Evolutionary conservation across 805 yeast species (phyloP), one percentile per base, ranked within the genome.

Genomic region (Hanseniaspora lachancei): DNA sequence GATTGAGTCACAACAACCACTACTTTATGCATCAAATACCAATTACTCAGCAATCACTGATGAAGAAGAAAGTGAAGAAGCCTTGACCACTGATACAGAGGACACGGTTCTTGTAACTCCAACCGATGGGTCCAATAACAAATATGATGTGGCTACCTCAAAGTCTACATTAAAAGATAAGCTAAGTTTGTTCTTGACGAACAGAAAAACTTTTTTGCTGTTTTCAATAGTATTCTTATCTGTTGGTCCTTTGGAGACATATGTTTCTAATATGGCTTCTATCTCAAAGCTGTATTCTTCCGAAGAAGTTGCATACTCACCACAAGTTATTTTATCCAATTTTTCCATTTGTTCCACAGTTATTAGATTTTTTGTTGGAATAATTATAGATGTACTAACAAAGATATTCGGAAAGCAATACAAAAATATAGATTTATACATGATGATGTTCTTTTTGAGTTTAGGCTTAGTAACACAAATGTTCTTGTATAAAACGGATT

Each of bases 161-260:
- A 20, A n/a, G 5, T 9, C 23, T 20, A 20, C 40, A 1, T 58
- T 35, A 53, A 57, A 24, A 57, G 58, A 55, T 60, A 59, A 51
- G 44, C 52, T 27, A 48, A 27, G 4, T 62, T 62, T 46, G 39
- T 66, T 12, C 12, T 18, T 47, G 15, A 47, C 16, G 2, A 46
- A 53, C n/a, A 44, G 40, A 27, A 53, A 46, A 27, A 53, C 56
- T 1, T 2, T 46, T 73, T 58, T 83, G 1, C 68, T 87, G n/a
- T 72, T 85, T 27, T 58, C 76, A 2, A 76, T 88, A 12, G 74
- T 89, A 54, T 72, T 89, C 29, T 68, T 87, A 47, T 75, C 82
- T 36, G 69, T 86, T 29, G 97, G 97, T 0, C 91, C 96, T 0
- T 71, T 86, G 57, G 97, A 89, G 63, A 80, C 87, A 74, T 88